A percentile compares a stretch with the other conserved stretches of the same genome.
Evolutionary conservation across 2,329 filamentous ascomycete genomes (phyloP).

Genomic region (Iodosphaeria phyllophila): DNA sequence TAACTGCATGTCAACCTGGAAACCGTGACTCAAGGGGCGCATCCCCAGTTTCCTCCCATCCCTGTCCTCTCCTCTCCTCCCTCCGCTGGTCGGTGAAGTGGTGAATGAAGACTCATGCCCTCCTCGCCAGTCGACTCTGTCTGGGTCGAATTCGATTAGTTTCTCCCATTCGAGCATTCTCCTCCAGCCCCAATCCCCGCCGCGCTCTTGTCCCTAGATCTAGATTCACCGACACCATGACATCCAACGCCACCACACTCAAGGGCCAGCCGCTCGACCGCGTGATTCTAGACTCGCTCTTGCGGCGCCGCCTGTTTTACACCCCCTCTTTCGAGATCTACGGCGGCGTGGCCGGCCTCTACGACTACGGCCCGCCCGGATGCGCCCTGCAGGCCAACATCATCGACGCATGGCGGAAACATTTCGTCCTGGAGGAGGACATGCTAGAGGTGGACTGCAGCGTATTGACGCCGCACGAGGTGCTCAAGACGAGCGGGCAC

Average conservation of each 20-base stretch:
- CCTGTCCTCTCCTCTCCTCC: too few relatives aligned
- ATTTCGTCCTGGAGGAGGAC: constrained; percentile 83
- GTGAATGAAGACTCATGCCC: too few relatives aligned
- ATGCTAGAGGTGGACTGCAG: constrained; percentile 94
- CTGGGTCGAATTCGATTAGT: too few relatives aligned
- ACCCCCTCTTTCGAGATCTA: constrained; percentile 95
- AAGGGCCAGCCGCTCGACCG: constrained; percentile 84
- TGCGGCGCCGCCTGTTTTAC: constrained; percentile 82
- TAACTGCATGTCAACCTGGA: too few relatives aligned
- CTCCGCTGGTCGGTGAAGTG: too few relatives aligned
- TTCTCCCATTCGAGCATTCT: background rate
- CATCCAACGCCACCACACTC: constrained; percentile 48
- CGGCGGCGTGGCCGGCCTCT: constrained; percentile 71
- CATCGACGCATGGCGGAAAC: constrained; percentile 77
- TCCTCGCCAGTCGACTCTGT: too few relatives aligned
- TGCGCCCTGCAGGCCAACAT: constrained; percentile 77
- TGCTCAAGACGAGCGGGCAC: constrained; percentile 90
- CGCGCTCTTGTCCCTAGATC: too few relatives aligned
- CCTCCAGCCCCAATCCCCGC: background rate
- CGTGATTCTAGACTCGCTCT: constrained; percentile 60
- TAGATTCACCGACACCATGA: constrained; percentile 19
- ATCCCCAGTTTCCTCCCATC: too few relatives aligned
- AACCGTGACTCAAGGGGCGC: too few relatives aligned
- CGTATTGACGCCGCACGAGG: constrained; percentile 79
- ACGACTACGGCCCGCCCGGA: constrained; percentile 84